phyloP scores from a whole-genome alignment of 2,329 filamentous ascomycete genomes.

The Colletotrichum sublineola region DNA sequence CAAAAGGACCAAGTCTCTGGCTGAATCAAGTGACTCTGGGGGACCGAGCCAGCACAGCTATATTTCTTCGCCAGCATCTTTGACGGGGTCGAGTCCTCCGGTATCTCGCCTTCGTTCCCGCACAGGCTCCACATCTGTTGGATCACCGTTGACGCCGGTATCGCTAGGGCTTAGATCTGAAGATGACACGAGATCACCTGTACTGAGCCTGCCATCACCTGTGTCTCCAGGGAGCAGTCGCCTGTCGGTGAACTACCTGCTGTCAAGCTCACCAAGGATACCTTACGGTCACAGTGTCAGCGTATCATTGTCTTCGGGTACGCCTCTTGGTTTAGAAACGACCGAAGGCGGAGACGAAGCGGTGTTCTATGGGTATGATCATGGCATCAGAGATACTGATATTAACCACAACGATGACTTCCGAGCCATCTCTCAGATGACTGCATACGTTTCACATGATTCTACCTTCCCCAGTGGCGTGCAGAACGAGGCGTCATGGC shows the following conservation, averaged over 20 bases:
- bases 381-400: conserved; percentile 78
- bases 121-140: conserved; percentile 47
- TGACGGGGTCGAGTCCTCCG: conserved; percentile 28
- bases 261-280: conserved; percentile 64
- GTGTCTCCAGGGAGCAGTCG: conserved; percentile 51
- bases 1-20: conserved; percentile 36
- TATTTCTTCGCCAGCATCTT: conserved; percentile 31
- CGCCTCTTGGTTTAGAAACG: conserved; percentile 40
- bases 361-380: conserved; percentile 77
- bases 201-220: conserved; percentile 43
- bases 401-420: conserved; percentile 78
- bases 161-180: conserved; percentile 56
- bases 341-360: conserved; percentile 48
- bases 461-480: neutral
- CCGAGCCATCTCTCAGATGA: conserved; percentile 69
- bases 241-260: conserved; percentile 75
- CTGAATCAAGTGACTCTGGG: conserved; percentile 20
- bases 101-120: conserved; percentile 44
- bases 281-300: conserved; percentile 41
- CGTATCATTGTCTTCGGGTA: conserved; percentile 44
- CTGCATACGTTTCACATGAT: no score
- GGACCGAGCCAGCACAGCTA: neutral
- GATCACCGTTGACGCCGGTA: conserved; percentile 56
- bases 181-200: conserved; percentile 49
- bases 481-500: neutral